Evolutionary conservation across 108 stramenopile genomes (phyloP).

Genomic region (Seminavis robusta): DNA sequence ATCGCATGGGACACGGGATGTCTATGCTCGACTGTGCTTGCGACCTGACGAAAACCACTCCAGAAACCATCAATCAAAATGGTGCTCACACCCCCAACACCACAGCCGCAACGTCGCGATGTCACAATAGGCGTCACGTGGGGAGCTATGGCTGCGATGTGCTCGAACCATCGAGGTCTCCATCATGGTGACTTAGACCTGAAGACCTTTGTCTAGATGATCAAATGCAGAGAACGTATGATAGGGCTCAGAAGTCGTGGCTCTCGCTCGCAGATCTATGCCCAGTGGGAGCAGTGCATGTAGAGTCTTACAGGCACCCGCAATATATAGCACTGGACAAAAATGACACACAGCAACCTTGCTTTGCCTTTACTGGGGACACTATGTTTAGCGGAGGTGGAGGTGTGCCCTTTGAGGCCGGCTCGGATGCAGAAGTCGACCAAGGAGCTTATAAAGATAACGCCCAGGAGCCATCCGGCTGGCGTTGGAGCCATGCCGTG

Average conservation of each 20-base stretch:
- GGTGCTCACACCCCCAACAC: too few relatives aligned
- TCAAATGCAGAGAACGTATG: too few relatives aligned
- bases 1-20: too few relatives aligned
- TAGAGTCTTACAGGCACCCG: conserved; percentile 66
- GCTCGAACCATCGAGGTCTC: too few relatives aligned
- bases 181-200: too few relatives aligned
- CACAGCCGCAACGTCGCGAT: too few relatives aligned
- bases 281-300: conserved; percentile 68
- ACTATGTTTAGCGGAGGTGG: conserved; percentile 77
- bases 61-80: too few relatives aligned
- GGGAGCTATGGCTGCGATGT: too few relatives aligned
- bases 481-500: conserved; percentile 45
- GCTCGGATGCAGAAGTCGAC: conserved; percentile 47
- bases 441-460: conserved; percentile 22
- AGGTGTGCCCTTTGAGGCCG: conserved; percentile 82
- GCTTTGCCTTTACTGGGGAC: conserved; percentile 79
- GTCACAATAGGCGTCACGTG: too few relatives aligned
- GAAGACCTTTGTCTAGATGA: too few relatives aligned
- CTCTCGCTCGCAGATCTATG: conserved; percentile 43
- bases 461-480: conserved; percentile 38
- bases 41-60: too few relatives aligned
- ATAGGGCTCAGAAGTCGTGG: conserved; percentile 53
- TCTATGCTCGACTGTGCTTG: too few relatives aligned
- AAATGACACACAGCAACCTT: conserved; percentile 7
- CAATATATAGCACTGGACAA: conserved; percentile 18